Base-by-base conservation (phyloP, 2,329 filamentous ascomycete genomes). In the Hortaea werneckii region DNA sequence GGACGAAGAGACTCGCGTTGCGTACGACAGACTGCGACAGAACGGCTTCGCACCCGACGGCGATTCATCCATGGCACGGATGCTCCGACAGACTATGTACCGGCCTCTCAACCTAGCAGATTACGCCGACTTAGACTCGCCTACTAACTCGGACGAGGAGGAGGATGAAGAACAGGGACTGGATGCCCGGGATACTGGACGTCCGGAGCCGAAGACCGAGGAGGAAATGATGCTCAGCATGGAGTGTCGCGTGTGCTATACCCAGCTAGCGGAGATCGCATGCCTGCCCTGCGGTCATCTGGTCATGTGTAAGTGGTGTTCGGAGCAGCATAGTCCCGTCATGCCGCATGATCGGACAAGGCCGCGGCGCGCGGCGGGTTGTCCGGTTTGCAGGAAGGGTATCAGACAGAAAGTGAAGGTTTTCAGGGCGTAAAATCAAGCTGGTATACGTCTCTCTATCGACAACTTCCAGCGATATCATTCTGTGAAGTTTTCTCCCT, bases 251-350 rank as follows among this genome's bases (percentile, higher is more conserved):
- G 66, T 76, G 12, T 78, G 75, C 55, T 74, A 74, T 53, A 65
- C 65, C 7, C 75, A 78, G 54, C 41, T 72, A 2, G 71, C 75
- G 0, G 71, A 77, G 48, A 70, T 71, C 5, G 74, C 71, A 2
- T 60, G 75, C 12, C 53, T 77, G 32, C 75, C 75, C 0, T 78
- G 75, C 49, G 75, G 75, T 0, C 74, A 78, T 56, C 65, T 76
- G 50, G 66, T 72, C 30, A 72, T 78, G 65, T 78, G 75, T 54
- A 61, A 67, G 35, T 78, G 73, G 73, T 78, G 75, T 51, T 73
- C 72, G 3, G 71, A 74, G 42, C 66, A 73, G 42, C 67, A 71
- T 39, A 65, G 72, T 30, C 73, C 73, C 2, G 62, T 67, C 1
- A 64, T 64, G 54, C 58, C 65, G 46, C 54, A 61, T 28, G 67